Base-by-base conservation (phyloP, 805 yeast genomes). In the Metschnikowia proteae region DNA sequence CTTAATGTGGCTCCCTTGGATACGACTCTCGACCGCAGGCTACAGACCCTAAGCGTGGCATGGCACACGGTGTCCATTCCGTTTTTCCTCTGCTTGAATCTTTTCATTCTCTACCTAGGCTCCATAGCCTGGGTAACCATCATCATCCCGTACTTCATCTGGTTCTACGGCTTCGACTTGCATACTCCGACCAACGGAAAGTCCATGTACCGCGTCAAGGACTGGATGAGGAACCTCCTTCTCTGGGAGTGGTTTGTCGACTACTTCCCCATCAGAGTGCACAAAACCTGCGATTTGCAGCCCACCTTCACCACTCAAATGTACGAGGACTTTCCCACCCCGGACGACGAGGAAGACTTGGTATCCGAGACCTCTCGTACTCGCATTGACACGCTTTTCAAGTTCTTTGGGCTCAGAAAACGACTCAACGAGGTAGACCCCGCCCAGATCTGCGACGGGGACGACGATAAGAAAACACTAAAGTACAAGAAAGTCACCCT, bases 261-360 rank as follows among this genome's bases (percentile, higher is more conserved):
- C 40, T 94, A 89, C 66, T 94, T 86, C 67, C 98, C 98, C 0
- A 80, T 94, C 22, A 66, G 65, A 0, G 68, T 90, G 9, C 85
- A 82, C 65, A 86, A 84, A 60, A 76, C 92, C 0, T 72, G 71
- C 3, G 86, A 83, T 11, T 68, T 91, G 46, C 78, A 78, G 52
- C 97, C 97, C 2, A 84, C 96, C 0, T 83, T 83, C 58, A 73
- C 79, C 1, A 66, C 67, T 23, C 68, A 67, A 3, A 26, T 51
- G 29, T 61, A 62, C 17, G 64, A 61, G 27, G 61, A 56, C 30
- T 64, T 58, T 35, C 56, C 56, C 11, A 53, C 56, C 3, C 56
- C 57, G 6, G 61, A 61, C 10, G 76, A 72, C 53, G 78, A 73
- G 52, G 70, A 71, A 48, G 78, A 73, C 55, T 64, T 73, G 57